Conservation (phyloP, 2,329 filamentous ascomycete genomes). For the Clonostachys solani region DNA sequence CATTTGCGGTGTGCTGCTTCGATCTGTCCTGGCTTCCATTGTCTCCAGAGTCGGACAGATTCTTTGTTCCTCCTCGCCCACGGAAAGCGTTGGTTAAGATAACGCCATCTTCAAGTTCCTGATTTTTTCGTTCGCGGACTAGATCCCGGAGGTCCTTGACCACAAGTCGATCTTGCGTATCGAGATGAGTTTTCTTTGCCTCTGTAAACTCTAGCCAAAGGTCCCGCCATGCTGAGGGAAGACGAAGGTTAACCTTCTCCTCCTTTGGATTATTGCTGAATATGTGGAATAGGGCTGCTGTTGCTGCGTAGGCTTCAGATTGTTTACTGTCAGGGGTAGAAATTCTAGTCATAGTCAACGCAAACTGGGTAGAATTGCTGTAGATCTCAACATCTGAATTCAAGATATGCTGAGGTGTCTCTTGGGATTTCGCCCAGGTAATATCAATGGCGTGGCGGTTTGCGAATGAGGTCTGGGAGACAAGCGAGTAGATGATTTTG, state of each 20-base stretch:
- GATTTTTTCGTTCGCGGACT: conserved; percentile 63
- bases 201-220: conserved; percentile 78
- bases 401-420: conserved; percentile 24
- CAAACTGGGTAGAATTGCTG: conserved; percentile 47
- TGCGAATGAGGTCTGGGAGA: conserved; percentile 72
- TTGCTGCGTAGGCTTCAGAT: conserved; percentile 83
- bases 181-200: conserved; percentile 63
- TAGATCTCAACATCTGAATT: conserved; percentile 37
- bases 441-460: conserved; percentile 73
- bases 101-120: conserved; percentile 69
- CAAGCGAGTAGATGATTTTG: conserved; percentile 61
- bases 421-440: conserved; percentile 73
- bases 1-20: conserved; percentile 28
- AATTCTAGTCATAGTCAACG: conserved; percentile 69
- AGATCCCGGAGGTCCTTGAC: conserved; percentile 67
- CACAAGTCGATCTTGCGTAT: conserved; percentile 64
- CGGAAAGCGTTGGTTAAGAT: conserved; percentile 75
- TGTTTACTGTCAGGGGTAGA: conserved; percentile 74
- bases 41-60: conserved; percentile 41
- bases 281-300: conserved; percentile 74
- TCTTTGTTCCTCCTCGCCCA: conserved; percentile 46
- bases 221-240: conserved; percentile 80
- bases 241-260: conserved; percentile 74
- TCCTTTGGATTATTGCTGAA: conserved; percentile 77
- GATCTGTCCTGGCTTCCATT: conserved; percentile 39